Evolutionary conservation across 2,329 filamentous ascomycete genomes (phyloP), one percentile per base, ranked within the genome.

Genomic region (Phoma herbarum): DNA sequence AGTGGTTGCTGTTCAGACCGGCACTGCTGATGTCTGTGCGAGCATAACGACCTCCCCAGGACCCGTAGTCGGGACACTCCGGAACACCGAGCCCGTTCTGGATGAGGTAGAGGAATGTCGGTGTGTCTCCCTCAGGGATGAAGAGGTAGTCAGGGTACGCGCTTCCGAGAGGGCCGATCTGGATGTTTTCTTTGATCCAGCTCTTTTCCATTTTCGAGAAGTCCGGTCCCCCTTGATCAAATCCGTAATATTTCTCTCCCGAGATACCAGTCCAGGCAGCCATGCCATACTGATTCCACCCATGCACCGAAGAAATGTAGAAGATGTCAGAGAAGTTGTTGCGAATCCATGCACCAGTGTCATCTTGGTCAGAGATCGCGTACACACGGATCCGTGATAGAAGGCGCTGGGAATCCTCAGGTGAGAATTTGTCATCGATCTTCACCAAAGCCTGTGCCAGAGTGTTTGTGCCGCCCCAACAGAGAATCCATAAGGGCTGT

Each of bases 311-410:
- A 14, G 75, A 76, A 52, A 88, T 85, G 69, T 85, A 87, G 63
- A 85, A 83, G 7, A 87, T 67, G 25, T 84, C 80, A 0, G 85
- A 84, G 59, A 81, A 87, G 2, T 78, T 79, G 44, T 77, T 72
- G 16, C 85, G 81, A 33, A 88, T 83, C 85, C 84, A 87, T 0
- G 79, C 72, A 0, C 84, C 84, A 0, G 82, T 81, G 60, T 88
- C 81, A 60, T 87, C 83, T 62, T 87, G 85, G 61, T 87, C 85
- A 7, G 83, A 86, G 53, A 87, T 86, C 33, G 84, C 74, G 28
- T 77, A 77, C 3, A 77, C 69, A 2, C 75, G 70, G 2, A 77
- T 41, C 11, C 73, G 69, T 1, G 73, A 75, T 18, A 74, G 61
- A 1, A 76, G 64, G 12, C 73, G 71, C 25, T 66, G 66, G 5